Percentiles rank a stretch among this genome's conserved stretches.
These are phyloP conservation scores for Fusarium anguioides DNA, from an alignment of 2,329 filamentous ascomycete species.

Conservation along the genomic window DNA sequence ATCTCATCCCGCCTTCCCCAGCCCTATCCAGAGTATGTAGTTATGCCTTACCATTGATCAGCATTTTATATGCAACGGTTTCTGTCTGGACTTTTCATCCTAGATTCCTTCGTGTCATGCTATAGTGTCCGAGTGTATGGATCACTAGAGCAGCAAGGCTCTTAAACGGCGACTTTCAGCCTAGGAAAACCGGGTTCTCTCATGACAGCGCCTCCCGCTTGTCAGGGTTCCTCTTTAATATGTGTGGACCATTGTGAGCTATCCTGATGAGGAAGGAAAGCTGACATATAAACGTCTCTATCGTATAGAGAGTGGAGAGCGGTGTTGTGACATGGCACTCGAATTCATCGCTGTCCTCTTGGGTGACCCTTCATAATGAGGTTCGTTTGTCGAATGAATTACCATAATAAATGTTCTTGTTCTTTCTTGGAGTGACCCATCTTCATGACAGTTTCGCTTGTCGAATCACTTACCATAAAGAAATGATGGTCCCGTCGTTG, in stretches of 20 bases:
- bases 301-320: not conserved
- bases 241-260: not conserved
- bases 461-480: constrained; percentile 5
- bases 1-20: constrained; percentile 28
- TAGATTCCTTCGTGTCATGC: constrained; percentile 6
- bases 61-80: constrained; percentile 28
- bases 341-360: not conserved
- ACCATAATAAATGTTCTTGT: no score
- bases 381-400: no score
- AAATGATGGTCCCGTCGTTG: constrained; percentile 2
- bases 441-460: constrained; percentile 12
- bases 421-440: constrained; percentile 8
- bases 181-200: constrained; percentile 24
- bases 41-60: constrained; percentile 26
- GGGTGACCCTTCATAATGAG: no score
- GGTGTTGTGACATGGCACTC: constrained; percentile 7
- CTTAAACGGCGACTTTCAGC: constrained; percentile 15
- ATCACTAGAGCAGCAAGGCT: not conserved
- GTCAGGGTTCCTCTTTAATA: constrained; percentile 4
- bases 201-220: constrained; percentile 8
- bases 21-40: constrained; percentile 29
- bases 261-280: constrained; percentile 28
- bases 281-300: not conserved
- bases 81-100: constrained; percentile 14
- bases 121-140: not conserved